These are phyloP conservation scores for Cajanus cajan DNA, from an alignment of 306 rosid species.

Conservation along the genomic window DNA sequence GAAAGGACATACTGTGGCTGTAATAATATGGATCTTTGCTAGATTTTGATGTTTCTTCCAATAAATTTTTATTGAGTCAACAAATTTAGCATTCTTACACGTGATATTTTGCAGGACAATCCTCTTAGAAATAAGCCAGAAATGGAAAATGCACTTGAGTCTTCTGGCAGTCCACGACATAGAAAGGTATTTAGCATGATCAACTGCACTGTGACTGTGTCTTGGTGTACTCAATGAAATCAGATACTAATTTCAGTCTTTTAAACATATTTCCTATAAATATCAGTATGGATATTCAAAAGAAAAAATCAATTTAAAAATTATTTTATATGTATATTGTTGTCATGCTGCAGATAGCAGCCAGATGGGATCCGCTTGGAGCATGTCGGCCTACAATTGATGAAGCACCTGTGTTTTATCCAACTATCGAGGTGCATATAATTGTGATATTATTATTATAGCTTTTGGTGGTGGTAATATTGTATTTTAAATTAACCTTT, in stretches of 20 bases:
- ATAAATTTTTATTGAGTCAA: not conserved
- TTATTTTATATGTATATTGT: not conserved
- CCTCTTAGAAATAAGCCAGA: conserved; percentile 35
- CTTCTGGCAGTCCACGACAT: conserved; percentile 29
- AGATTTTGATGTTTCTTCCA: not conserved
- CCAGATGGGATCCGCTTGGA: conserved; percentile 69
- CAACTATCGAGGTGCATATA: conserved; percentile 64
- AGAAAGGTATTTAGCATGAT: conserved; percentile 37
- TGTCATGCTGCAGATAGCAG: conserved; percentile 53
- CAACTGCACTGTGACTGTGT: not conserved
- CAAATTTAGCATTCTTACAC: conserved; percentile 9
- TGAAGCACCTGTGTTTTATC: conserved; percentile 86
- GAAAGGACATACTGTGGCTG: not conserved
- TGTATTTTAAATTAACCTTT: not conserved
- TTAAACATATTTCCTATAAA: not conserved
- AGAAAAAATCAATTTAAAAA: not conserved
- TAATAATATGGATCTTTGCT: not conserved
- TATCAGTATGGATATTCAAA: not conserved
- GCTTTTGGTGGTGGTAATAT: conserved; percentile 9
- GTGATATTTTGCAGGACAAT: conserved; percentile 45
- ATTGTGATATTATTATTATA: conserved; percentile 5
- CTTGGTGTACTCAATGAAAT: conserved; percentile 6
- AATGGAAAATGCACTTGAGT: conserved; percentile 38
- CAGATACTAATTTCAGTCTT: conserved; percentile 1
- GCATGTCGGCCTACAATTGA: conserved; percentile 68